phyloP scores from a whole-genome alignment of 768 basidiomycete genomes.

The Boletus vinaceobasis region DNA sequence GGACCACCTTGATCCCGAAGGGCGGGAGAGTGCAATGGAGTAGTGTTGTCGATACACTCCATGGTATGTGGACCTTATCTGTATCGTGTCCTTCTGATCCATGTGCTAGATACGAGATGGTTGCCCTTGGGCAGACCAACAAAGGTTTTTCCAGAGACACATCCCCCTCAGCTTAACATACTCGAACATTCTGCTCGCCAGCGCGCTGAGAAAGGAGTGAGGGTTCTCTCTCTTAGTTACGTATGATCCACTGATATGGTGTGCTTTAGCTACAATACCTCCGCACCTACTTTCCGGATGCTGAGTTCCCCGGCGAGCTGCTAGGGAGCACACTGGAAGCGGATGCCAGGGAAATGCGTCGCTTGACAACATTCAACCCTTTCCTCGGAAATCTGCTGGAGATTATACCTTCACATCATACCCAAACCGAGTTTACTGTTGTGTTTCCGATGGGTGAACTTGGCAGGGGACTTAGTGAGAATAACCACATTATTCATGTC shows the following conservation, averaged over 20 bases:
- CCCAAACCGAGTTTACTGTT: conserved; percentile 32
- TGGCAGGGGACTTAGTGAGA: conserved; percentile 58
- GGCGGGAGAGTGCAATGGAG: conserved; percentile 52
- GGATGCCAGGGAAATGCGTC: conserved; percentile 37
- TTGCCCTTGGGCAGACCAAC: conserved; percentile 31
- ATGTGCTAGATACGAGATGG: conserved; percentile 30
- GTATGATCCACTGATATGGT: neutral
- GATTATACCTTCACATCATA: conserved; percentile 30
- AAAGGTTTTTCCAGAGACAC: conserved; percentile 59
- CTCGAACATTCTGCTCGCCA: conserved; percentile 39
- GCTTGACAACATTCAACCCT: conserved; percentile 52
- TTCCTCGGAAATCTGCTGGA: conserved; percentile 54
- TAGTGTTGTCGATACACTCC: conserved; percentile 33
- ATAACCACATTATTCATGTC: neutral
- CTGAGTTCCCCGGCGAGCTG: conserved; percentile 69
- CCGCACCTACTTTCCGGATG: conserved; percentile 66
- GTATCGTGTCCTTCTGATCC: conserved; percentile 4
- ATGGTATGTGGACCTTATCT: conserved; percentile 17
- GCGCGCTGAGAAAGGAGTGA: conserved; percentile 65
- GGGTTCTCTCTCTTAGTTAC: conserved; percentile 10
- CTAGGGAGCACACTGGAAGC: conserved; percentile 52
- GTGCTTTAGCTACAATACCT: conserved; percentile 62
- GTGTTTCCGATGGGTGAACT: conserved; percentile 66
- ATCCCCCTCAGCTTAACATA: conserved; percentile 32
- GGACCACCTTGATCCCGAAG: conserved; percentile 49